A percentile compares a stretch with the other conserved stretches of the same genome.
Conservation (phyloP, 768 basidiomycete species). For the Rhizopogon rudus region DNA sequence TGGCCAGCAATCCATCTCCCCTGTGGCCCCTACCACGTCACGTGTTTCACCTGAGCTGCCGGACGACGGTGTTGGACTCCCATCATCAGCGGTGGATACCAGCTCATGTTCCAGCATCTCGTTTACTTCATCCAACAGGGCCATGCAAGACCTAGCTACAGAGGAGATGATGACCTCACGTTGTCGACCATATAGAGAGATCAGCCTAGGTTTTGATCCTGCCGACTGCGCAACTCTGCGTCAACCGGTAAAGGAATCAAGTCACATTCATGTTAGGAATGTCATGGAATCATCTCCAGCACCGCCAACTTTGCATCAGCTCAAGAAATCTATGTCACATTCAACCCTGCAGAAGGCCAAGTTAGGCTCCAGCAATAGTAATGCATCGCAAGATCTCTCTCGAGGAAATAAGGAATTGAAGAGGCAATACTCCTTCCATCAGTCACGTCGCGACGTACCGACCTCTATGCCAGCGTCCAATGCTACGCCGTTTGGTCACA, state of each 20-base stretch:
- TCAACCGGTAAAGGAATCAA: background rate
- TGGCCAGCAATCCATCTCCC: constrained; percentile 40
- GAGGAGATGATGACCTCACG: constrained; percentile 23
- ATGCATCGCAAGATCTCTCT: constrained; percentile 11
- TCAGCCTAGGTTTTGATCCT: constrained; percentile 9
- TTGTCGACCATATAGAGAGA: constrained; percentile 21
- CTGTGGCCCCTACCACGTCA: constrained; percentile 40
- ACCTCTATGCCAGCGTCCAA: constrained; percentile 12
- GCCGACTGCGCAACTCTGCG: background rate
- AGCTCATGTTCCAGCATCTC: constrained; percentile 27
- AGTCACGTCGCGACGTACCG: constrained; percentile 50
- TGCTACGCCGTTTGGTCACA: constrained; percentile 6
- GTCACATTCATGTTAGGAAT: background rate
- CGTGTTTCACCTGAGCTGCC: background rate
- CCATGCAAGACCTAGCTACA: constrained; percentile 22
- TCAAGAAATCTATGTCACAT: constrained; percentile 54
- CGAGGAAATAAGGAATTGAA: constrained; percentile 30
- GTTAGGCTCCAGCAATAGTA: constrained; percentile 3
- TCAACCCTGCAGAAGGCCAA: constrained; percentile 40
- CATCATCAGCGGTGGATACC: constrained; percentile 8
- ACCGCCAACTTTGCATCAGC: background rate
- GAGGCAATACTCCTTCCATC: constrained; percentile 64
- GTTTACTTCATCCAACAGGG: constrained; percentile 36
- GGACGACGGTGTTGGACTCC: constrained; percentile 1
- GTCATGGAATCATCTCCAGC: background rate